Evolutionary conservation across 1,284 basidiomycete species (phyloP).

Genomic region (Pholiota adiposa): DNA sequence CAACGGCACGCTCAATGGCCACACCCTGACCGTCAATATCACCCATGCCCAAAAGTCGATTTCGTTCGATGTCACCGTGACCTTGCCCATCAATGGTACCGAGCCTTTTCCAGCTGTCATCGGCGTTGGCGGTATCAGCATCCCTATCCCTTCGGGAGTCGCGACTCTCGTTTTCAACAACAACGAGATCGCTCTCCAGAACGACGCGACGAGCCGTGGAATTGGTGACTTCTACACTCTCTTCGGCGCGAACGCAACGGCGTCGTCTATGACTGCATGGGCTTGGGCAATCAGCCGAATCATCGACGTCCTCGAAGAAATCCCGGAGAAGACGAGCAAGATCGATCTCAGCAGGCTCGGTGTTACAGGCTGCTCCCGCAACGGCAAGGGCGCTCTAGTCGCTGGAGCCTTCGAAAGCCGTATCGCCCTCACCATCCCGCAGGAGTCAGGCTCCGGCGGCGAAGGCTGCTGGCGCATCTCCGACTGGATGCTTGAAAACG

Average conservation of each 20-base stretch:
- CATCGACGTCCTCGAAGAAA: constrained; percentile 57
- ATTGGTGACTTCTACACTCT: constrained; percentile 56
- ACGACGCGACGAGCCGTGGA: constrained; percentile 46
- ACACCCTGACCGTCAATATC: constrained; percentile 47
- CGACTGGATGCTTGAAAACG: constrained; percentile 41
- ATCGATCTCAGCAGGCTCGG: constrained; percentile 52
- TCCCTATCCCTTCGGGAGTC: constrained; percentile 50
- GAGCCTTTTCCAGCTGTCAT: constrained; percentile 56
- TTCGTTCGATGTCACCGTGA: constrained; percentile 47
- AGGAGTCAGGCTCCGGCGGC: constrained; percentile 62
- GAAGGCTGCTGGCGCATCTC: constrained; percentile 61
- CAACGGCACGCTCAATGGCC: constrained; percentile 42
- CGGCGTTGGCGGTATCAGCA: constrained; percentile 47
- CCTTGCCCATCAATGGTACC: constrained; percentile 43
- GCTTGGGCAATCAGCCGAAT: constrained; percentile 60
- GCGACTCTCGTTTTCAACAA: constrained; percentile 52
- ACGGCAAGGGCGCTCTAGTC: constrained; percentile 61
- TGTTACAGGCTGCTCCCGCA: constrained; percentile 60
- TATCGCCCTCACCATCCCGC: constrained; percentile 58
- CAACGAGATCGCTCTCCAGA: constrained; percentile 50
- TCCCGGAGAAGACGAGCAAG: constrained; percentile 41
- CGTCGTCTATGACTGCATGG: constrained; percentile 59
- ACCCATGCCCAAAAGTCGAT: constrained; percentile 46
- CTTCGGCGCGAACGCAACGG: constrained; percentile 48
- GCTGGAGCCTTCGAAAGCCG: constrained; percentile 59